Base-by-base conservation (phyloP, 2,329 filamentous ascomycete genomes). In the Neofusicoccum laricinum region DNA sequence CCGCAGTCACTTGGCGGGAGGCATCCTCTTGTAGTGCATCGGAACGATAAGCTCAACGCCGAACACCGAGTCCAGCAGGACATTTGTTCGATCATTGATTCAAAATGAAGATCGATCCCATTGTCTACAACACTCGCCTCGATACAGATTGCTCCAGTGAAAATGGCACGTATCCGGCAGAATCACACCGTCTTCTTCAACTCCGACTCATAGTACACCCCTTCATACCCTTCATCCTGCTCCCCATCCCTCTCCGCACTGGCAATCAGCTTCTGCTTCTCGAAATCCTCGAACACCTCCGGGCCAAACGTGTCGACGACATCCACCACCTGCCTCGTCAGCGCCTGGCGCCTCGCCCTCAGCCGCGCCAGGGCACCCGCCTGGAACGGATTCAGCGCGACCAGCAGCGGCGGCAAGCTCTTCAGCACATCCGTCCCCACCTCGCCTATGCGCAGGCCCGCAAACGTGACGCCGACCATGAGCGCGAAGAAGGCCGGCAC, bases 371-470 rank as follows among this genome's bases (percentile, higher is more conserved):
- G 86, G 59, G 88, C 90, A 78, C 93, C 95, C 73, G 87, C 89
- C 1, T 90, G 93, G 2, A 87, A 86, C 2, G 93, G 93, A 70
- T 90, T 89, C 69, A 97, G 83, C 65, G 90, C 93, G 32, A 96
- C 81, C 36, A 95, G 80, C 14, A 97, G 84, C n/a, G 93, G 93
- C n/a, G 91, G 86, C 17, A 97, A 83, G 0, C 92, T 96, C 78
- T 97, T 97, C 80, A 93, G 82, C 61, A 97, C 96, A 72, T 97
- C 93, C 91, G 97, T 96, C 63, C 93, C 93, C 19, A 95, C 88
- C 79, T 97, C 93, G 41, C 93, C 93, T 69, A 97, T 94, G 5
- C 93, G 88, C 63, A 97, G 85, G 6, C 93, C 91, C 3, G 92
- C 92, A 76, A 94, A 96, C 0, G 92, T 96, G 70, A 96, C 89